Conservation (phyloP, 768 basidiomycete species). For the Termitomyces sp. region DNA sequence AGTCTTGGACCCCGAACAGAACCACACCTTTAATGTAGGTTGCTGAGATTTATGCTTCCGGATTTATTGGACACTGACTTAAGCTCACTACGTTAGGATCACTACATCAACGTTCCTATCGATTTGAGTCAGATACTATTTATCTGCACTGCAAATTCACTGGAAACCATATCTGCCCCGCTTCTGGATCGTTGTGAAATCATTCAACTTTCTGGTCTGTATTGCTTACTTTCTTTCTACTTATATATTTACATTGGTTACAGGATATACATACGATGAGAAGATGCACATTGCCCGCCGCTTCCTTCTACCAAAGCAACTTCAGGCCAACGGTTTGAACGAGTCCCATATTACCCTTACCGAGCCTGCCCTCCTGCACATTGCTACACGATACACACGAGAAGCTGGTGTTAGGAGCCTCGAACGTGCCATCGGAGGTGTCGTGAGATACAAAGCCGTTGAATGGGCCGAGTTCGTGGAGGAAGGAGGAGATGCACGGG, state of each 20-base stretch:
- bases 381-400: slow-evolving; percentile 79
- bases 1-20: slow-evolving; percentile 93
- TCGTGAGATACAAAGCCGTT: slow-evolving; percentile 91
- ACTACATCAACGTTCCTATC: slow-evolving; percentile 87
- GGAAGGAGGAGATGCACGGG: slow-evolving; percentile 21
- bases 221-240: not conserved
- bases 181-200: slow-evolving; percentile 89
- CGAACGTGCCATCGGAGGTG: slow-evolving; percentile 81
- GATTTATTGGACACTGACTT: not conserved
- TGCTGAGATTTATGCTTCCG: not conserved
- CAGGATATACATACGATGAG: slow-evolving; percentile 85
- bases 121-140: slow-evolving; percentile 88
- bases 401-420: slow-evolving; percentile 93
- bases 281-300: slow-evolving; percentile 86
- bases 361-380: slow-evolving; percentile 64
- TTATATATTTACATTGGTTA: not conserved
- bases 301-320: slow-evolving; percentile 88
- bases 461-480: slow-evolving; percentile 78
- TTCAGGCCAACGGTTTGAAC: slow-evolving; percentile 71
- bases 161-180: slow-evolving; percentile 86
- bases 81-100: slow-evolving; percentile 53
- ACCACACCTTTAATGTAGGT: slow-evolving; percentile 72
- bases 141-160: slow-evolving; percentile 88
- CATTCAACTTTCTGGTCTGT: slow-evolving; percentile 70
- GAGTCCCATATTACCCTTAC: slow-evolving; percentile 59